Conservation (phyloP, 768 basidiomycete genomes). For the Leccinum uliginosum region DNA sequence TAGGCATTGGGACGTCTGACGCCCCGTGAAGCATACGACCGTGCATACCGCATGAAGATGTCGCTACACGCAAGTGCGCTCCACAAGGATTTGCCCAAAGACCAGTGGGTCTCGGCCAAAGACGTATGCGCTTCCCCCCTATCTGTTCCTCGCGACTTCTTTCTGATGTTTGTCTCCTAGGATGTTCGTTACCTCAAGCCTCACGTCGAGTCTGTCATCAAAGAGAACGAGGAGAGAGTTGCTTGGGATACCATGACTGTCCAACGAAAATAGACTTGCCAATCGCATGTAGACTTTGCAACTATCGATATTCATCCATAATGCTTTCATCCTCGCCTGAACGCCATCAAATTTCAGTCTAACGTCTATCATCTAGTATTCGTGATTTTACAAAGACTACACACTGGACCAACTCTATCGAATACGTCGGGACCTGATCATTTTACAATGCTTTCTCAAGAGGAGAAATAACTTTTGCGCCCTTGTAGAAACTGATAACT, state of each 20-base stretch:
- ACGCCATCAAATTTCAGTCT: background rate
- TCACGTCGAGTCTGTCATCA: slow-evolving; percentile 64
- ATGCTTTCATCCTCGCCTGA: background rate
- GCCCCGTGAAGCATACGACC: slow-evolving; percentile 79
- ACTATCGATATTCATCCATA: slow-evolving; percentile 17
- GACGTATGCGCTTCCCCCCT: slow-evolving; percentile 51
- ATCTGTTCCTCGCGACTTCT: slow-evolving; percentile 1
- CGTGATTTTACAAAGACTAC: slow-evolving; percentile 13
- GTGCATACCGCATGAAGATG: slow-evolving; percentile 84
- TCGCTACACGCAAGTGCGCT: slow-evolving; percentile 70
- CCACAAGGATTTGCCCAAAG: slow-evolving; percentile 77
- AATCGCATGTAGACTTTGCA: slow-evolving; percentile 21
- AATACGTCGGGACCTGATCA: background rate
- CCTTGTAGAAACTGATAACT: slow-evolving; percentile 82
- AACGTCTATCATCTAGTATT: slow-evolving; percentile 8
- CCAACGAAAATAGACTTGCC: slow-evolving; percentile 53
- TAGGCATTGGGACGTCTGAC: slow-evolving; percentile 79
- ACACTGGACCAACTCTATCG: slow-evolving; percentile 2
- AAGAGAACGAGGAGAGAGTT: slow-evolving; percentile 72
- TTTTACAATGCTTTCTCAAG: slow-evolving; percentile 64
- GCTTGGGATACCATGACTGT: slow-evolving; percentile 80
- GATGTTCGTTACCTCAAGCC: slow-evolving; percentile 87
- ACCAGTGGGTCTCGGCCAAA: slow-evolving; percentile 68
- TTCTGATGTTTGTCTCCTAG: slow-evolving; percentile 38
- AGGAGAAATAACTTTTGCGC: slow-evolving; percentile 68